Evolutionary conservation across 306 rosid species (phyloP).

Genomic region (Glycine tomentella): DNA sequence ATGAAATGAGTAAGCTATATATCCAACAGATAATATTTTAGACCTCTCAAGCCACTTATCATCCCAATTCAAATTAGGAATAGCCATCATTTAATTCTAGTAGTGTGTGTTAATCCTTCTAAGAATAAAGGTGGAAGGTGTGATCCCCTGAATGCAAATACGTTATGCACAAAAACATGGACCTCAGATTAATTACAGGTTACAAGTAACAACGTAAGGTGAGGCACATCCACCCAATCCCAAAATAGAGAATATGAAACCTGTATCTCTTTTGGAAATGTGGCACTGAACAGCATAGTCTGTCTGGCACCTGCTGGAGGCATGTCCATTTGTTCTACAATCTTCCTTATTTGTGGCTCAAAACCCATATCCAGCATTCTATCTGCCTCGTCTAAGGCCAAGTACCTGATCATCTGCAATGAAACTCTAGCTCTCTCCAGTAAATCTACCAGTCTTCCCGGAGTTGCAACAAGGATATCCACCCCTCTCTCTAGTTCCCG

Average conservation of each 20-base stretch:
- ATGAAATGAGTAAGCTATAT: not conserved
- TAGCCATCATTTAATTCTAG: conserved; percentile 7
- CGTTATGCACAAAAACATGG: conserved; percentile 20
- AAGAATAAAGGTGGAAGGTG: conserved; percentile 21
- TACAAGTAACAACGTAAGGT: conserved; percentile 15
- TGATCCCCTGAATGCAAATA: not conserved
- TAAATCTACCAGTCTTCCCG: conserved; percentile 94
- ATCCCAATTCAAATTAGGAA: conserved; percentile 18
- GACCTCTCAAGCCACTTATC: conserved; percentile 17
- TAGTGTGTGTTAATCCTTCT: not conserved
- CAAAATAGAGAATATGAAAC: conserved; percentile 45
- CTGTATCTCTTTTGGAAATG: conserved; percentile 93
- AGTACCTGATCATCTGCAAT: conserved; percentile 63
- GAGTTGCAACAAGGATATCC: conserved; percentile 96
- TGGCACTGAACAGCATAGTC: conserved; percentile 91
- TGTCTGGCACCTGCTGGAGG: conserved; percentile 84
- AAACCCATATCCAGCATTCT: conserved; percentile 62
- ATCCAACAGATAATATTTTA: conserved; percentile 27
- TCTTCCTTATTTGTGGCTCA: conserved; percentile 59
- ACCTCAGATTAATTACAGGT: conserved; percentile 21
- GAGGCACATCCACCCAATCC: not conserved
- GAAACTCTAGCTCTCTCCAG: conserved; percentile 91
- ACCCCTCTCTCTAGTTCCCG: conserved; percentile 94
- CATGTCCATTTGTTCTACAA: conserved; percentile 83
- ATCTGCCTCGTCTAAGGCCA: conserved; percentile 61